Evolutionary conservation across 176 grass and related monocot genomes (phyloP), one percentile per base, ranked within the genome.

Genomic region (Secale cereale): DNA sequence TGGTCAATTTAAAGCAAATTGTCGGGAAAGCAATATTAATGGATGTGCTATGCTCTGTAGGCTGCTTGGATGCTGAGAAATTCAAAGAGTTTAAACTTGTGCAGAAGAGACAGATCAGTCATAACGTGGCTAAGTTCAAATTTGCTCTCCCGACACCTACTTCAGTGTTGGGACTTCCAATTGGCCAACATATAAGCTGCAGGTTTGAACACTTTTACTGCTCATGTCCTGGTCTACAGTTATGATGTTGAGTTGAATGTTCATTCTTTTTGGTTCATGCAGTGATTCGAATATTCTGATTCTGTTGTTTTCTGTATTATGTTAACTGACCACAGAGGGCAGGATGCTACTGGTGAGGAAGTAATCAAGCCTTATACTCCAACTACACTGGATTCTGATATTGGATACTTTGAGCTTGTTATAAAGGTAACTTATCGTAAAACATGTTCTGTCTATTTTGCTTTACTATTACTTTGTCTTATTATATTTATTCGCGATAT

Each of bases 341-440:
- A 91, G 78, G 92, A 98, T 88, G 90, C 50, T 40, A 76, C 87
- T 73, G 91, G 89, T 13, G 95, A 94, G 79, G 92, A 98, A 85
- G 95, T 93, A 78, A 94, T 98, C 59, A 98, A 98, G 68, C 95
- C 95, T 54, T 98, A 98, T 76, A 98, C 95, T 29, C 92, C 95
- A 31, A 98, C 95, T 28, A 98, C 95, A 30, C 74, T 98, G 56
- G 95, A 98, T 73, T 91, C 92, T 59, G 95, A 98, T 81, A 31
- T 98, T 84, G 95, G 95, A 28, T 78, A 88, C 60, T 94, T 95
- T 85, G 92, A 93, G 88, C 85, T 98, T 87, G 95, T 98, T 79
- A 98, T 98, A 52, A 98, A 94, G 87, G 95, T 91, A 86, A 19
- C 26, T 45, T 46, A 64, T 25, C 32, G n/a, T 64, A 54, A 54